Percentiles rank a stretch among this genome's conserved stretches.
Conservation (phyloP, 768 basidiomycete species). For the Mrakia blollopis region DNA sequence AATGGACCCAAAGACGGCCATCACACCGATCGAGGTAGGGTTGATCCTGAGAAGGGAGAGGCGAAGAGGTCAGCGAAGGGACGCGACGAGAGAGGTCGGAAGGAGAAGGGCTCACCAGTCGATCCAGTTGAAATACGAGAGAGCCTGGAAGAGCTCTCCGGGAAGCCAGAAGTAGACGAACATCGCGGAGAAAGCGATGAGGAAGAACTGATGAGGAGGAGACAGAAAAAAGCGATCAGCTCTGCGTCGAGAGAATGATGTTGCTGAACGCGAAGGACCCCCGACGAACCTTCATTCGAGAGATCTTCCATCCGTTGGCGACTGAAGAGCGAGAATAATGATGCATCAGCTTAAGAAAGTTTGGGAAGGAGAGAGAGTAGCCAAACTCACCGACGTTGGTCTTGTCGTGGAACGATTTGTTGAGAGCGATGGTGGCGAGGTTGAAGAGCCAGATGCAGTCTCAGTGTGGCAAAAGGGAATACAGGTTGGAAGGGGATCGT, state of each 20-base stretch:
- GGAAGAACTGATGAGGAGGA: slow-evolving; percentile 13
- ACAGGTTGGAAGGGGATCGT: background rate
- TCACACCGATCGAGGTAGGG: slow-evolving; percentile 45
- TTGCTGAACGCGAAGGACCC: slow-evolving; percentile 13
- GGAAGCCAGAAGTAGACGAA: slow-evolving; percentile 42
- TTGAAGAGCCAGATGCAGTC: slow-evolving; percentile 41
- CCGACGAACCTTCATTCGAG: slow-evolving; percentile 13
- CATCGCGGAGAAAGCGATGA: slow-evolving; percentile 33
- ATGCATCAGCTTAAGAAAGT: no score
- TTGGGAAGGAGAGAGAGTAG: no score
- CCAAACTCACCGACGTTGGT: no score
- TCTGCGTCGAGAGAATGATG: background rate
- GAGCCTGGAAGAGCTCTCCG: slow-evolving; percentile 35
- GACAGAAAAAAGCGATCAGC: no score
- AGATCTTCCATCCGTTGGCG: slow-evolving; percentile 39
- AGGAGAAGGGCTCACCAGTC: slow-evolving; percentile 22
- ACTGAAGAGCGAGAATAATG: background rate
- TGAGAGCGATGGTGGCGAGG: slow-evolving; percentile 40
- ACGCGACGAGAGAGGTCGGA: no score
- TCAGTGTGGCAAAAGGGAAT: background rate
- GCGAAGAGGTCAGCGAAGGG: background rate
- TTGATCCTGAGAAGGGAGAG: slow-evolving; percentile 40
- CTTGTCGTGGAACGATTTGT: slow-evolving; percentile 38
- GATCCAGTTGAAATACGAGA: slow-evolving; percentile 25
- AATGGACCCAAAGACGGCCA: slow-evolving; percentile 39